These are phyloP conservation scores for Silene uniflora DNA, from an alignment of 148 eudicot species.

Conservation along the genomic window DNA sequence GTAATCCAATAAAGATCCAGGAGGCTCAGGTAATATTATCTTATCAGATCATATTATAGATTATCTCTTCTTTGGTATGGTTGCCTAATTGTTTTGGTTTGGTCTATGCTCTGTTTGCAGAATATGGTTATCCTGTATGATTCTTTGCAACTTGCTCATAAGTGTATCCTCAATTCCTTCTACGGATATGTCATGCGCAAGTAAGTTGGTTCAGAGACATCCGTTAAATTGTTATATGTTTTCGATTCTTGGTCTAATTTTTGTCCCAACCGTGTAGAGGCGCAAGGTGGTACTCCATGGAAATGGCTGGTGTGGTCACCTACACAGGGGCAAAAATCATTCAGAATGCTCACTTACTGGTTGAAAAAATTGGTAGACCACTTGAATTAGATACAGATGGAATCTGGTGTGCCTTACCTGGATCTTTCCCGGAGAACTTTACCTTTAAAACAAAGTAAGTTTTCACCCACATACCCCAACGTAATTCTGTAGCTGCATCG, in stretches of 20 bases:
- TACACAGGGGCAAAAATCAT: constrained; percentile 98
- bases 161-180: constrained; percentile 96
- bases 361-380: constrained; percentile 94
- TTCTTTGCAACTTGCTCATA: constrained; percentile 99
- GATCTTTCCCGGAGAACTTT: constrained; percentile 95
- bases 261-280: constrained; percentile 41
- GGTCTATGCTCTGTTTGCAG: constrained; percentile 40
- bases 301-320: constrained; percentile 99
- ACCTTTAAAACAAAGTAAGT: constrained; percentile 79
- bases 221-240: constrained; percentile 6
- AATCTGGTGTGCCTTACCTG: constrained; percentile 96
- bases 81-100: not conserved
- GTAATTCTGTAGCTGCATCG: not conserved
- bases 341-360: constrained; percentile 91
- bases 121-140: constrained; percentile 97
- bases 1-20: constrained; percentile 91
- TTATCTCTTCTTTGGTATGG: not conserved
- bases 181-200: constrained; percentile 99
- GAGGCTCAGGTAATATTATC: constrained; percentile 75
- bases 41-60: not conserved
- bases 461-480: constrained; percentile 10
- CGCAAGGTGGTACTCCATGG: constrained; percentile 99
- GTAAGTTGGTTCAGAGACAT: constrained; percentile 38
- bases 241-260: constrained; percentile 4
- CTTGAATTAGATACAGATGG: constrained; percentile 99